Evolutionary conservation across 2,329 filamentous ascomycete genomes (phyloP).

Genomic region (Bipolaris oryzae): DNA sequence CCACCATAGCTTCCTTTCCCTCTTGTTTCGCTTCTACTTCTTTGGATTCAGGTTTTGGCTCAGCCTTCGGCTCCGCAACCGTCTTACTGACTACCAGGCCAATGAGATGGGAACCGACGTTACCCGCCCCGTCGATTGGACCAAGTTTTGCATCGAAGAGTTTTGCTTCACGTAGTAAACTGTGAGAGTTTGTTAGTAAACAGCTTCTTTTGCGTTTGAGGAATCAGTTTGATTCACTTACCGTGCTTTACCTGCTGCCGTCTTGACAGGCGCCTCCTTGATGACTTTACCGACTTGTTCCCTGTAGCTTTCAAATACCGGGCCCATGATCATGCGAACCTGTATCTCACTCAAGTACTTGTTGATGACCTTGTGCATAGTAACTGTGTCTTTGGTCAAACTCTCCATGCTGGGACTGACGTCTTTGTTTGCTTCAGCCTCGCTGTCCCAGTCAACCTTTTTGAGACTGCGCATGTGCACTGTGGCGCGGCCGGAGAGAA

Average conservation of each 20-base stretch:
- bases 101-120: conserved; percentile 72
- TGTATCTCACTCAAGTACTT: conserved; percentile 80
- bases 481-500: conserved; percentile 80
- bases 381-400: conserved; percentile 82
- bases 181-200: conserved; percentile 45
- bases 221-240: conserved; percentile 51
- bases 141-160: conserved; percentile 72
- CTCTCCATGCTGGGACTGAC: conserved; percentile 82
- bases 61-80: conserved; percentile 25
- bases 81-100: conserved; percentile 67
- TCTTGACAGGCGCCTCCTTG: conserved; percentile 67
- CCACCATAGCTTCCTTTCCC: not conserved
- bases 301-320: conserved; percentile 82
- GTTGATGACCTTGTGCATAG: conserved; percentile 79
- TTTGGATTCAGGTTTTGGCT: conserved; percentile 5
- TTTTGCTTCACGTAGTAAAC: conserved; percentile 78
- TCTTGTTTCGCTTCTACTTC: not conserved
- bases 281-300: conserved; percentile 78
- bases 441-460: conserved; percentile 74
- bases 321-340: conserved; percentile 81
- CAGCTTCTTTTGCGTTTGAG: not conserved
- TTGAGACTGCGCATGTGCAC: conserved; percentile 77
- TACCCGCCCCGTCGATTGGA: conserved; percentile 79
- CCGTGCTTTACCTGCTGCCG: conserved; percentile 72
- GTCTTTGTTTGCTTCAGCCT: conserved; percentile 48